Evolutionary conservation across 2,329 filamentous ascomycete species (phyloP).

Genomic region (Calonectria pseudoreteaudii): DNA sequence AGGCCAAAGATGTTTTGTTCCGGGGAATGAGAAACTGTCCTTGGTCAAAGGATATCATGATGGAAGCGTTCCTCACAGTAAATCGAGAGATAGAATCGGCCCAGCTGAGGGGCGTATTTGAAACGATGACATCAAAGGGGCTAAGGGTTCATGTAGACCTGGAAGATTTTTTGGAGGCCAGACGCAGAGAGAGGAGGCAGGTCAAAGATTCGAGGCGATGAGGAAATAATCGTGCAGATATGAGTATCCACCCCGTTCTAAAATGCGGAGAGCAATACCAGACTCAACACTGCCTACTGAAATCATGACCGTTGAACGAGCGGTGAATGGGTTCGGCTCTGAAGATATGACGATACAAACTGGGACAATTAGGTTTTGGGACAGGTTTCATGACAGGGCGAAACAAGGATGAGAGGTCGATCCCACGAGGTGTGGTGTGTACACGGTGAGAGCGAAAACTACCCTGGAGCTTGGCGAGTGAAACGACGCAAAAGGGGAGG

Average conservation of each 20-base stretch:
- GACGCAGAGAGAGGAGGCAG: slow-evolving; percentile 38
- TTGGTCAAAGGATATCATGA: slow-evolving; percentile 61
- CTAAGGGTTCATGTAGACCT: slow-evolving; percentile 64
- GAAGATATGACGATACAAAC: not conserved
- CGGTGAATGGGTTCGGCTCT: not conserved
- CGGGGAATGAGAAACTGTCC: slow-evolving; percentile 60
- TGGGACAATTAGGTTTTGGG: not conserved
- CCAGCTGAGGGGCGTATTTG: slow-evolving; percentile 62
- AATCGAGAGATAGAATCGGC: slow-evolving; percentile 57
- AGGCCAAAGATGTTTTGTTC: slow-evolving; percentile 62
- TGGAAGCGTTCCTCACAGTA: slow-evolving; percentile 64
- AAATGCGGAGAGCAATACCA: too few relatives aligned
- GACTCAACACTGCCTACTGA: not conserved
- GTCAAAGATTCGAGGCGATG: slow-evolving; percentile 21
- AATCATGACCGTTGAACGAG: not conserved
- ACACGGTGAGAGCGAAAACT: not conserved
- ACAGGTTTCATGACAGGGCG: slow-evolving; percentile 2
- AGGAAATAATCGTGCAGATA: not conserved
- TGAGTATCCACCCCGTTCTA: not conserved
- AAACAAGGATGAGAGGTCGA: slow-evolving; percentile 4
- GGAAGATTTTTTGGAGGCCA: slow-evolving; percentile 58
- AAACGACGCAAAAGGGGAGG: not conserved
- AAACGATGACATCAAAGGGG: slow-evolving; percentile 61
- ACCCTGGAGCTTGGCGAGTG: not conserved
- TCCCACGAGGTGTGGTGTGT: not conserved